Evolutionary conservation across 306 rosid genomes (phyloP).

Genomic region (Cucurbita argyrosperma): DNA sequence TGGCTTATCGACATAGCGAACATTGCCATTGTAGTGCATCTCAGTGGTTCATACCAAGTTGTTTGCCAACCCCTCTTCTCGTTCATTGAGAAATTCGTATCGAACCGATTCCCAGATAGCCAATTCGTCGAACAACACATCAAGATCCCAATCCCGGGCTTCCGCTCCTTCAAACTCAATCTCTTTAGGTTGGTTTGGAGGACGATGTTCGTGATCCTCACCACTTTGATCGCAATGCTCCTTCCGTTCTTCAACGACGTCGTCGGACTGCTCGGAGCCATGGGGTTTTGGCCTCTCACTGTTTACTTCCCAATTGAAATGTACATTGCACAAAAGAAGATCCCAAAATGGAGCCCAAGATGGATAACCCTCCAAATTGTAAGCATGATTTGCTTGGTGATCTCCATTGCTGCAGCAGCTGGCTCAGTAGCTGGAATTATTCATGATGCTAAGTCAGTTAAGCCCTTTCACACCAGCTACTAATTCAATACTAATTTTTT

Average conservation of each 20-base stretch:
- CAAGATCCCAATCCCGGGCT: conserved; percentile 30
- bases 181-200: conserved; percentile 46
- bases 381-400: conserved; percentile 32
- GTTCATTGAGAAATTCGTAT: conserved; percentile 38
- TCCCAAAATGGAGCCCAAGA: conserved; percentile 56
- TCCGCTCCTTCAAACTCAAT: conserved; percentile 24
- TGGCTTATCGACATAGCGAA: conserved; percentile 81
- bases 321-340: conserved; percentile 55
- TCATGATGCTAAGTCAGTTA: conserved; percentile 35
- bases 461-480: conserved; percentile 37
- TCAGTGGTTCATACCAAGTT: conserved; percentile 82
- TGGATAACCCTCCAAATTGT: conserved; percentile 50
- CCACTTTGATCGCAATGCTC: conserved; percentile 55
- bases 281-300: conserved; percentile 73
- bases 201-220: conserved; percentile 41
- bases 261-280: conserved; percentile 67
- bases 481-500: background rate
- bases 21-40: conserved; percentile 69
- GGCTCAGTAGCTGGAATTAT: conserved; percentile 68
- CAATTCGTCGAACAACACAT: conserved; percentile 26
- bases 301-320: conserved; percentile 30
- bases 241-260: conserved; percentile 74
- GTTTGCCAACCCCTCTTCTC: conserved; percentile 63
- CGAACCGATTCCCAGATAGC: conserved; percentile 29
- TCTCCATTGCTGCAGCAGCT: conserved; percentile 40